Conservation (phyloP, 2,329 filamentous ascomycete genomes). For the Magnaporthiopsis incrustans region DNA sequence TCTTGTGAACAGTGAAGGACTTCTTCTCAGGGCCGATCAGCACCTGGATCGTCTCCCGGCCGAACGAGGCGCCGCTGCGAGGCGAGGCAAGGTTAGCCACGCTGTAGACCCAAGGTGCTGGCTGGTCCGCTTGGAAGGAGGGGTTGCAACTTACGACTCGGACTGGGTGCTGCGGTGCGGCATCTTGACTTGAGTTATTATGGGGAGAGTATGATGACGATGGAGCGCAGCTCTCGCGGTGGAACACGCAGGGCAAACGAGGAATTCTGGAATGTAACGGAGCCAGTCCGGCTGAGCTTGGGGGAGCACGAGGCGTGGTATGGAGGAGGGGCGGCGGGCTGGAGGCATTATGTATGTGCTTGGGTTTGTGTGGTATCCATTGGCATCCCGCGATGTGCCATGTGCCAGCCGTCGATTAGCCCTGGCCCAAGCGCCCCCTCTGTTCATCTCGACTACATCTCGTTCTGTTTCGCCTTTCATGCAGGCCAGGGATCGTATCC, state of each 20-base stretch:
- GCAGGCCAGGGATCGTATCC: not conserved
- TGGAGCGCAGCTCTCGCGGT: not conserved
- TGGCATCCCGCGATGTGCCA: no score
- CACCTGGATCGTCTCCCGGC: slow-evolving; percentile 19
- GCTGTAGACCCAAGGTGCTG: not conserved
- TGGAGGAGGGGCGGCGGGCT: not conserved
- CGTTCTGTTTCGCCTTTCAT: not conserved
- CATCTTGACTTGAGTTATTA: not conserved
- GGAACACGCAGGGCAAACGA: not conserved
- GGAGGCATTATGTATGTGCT: not conserved
- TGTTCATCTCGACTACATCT: not conserved
- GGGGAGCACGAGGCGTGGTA: not conserved
- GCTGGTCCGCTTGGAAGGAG: not conserved
- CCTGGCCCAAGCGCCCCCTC: not conserved
- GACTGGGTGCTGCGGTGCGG: slow-evolving; percentile 6
- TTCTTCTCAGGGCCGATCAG: slow-evolving; percentile 22
- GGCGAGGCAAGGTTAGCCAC: not conserved
- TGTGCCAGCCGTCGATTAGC: no score
- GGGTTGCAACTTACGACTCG: not conserved
- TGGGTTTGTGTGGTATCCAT: no score
- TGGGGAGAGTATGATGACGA: no score
- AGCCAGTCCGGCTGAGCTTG: not conserved
- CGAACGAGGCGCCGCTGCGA: slow-evolving; percentile 9
- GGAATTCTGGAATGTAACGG: not conserved
- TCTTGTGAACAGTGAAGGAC: slow-evolving; percentile 24